phyloP scores from a whole-genome alignment of 1,284 basidiomycete genomes.

The Ganoderma lingzhi region DNA sequence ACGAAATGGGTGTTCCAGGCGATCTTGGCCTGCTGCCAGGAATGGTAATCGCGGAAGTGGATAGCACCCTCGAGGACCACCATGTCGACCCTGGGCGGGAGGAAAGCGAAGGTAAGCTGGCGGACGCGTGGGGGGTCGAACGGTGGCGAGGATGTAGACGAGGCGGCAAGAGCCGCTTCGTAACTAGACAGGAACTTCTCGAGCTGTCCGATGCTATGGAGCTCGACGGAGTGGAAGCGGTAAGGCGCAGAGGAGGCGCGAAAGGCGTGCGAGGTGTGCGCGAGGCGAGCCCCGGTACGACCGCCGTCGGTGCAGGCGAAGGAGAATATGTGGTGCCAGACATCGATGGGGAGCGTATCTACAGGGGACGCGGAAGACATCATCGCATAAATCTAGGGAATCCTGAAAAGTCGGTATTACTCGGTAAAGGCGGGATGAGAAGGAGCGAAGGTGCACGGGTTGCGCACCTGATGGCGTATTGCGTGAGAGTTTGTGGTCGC shows the following conservation, averaged over 20 bases:
- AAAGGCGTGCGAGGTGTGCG: slow-evolving; percentile 16
- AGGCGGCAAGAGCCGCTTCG: slow-evolving; percentile 6
- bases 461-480: background rate
- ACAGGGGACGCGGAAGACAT: background rate
- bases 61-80: slow-evolving; percentile 17
- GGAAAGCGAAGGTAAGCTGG: slow-evolving; percentile 23
- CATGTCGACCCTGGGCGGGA: slow-evolving; percentile 19
- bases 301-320: slow-evolving; percentile 24
- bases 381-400: background rate
- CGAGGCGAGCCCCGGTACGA: slow-evolving; percentile 13
- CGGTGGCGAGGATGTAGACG: background rate
- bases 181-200: slow-evolving; percentile 15
- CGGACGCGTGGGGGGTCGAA: slow-evolving; percentile 17
- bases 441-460: background rate
- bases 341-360: slow-evolving; percentile 18
- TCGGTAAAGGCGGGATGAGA: background rate
- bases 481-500: background rate
- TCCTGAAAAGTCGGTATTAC: background rate
- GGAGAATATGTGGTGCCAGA: slow-evolving; percentile 21
- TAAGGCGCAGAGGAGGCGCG: slow-evolving; percentile 16
- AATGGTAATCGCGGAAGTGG: slow-evolving; percentile 25
- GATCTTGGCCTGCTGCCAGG: slow-evolving; percentile 20
- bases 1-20: slow-evolving; percentile 20
- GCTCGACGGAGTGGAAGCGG: slow-evolving; percentile 20
- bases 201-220: slow-evolving; percentile 10